phyloP scores from a whole-genome alignment of 768 basidiomycete genomes.

The Cubamyces lactineus region DNA sequence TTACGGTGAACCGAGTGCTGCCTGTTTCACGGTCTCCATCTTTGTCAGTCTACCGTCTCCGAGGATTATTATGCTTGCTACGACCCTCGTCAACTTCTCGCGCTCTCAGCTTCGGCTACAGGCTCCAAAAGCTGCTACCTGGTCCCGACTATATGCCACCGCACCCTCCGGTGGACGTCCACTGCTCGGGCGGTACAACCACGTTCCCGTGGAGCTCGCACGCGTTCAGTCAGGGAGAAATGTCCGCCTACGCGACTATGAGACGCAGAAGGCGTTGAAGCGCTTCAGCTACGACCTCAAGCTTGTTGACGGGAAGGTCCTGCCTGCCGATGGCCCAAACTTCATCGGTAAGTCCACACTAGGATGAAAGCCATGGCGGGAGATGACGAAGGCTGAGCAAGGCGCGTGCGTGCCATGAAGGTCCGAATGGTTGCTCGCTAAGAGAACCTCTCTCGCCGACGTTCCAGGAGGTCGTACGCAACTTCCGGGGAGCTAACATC shows the following conservation, averaged over 20 bases:
- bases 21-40: too few species aligned
- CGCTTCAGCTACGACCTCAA: conserved; percentile 8
- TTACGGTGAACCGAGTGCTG: background rate
- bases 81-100: background rate
- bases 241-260: conserved; percentile 8
- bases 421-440: conserved; percentile 11
- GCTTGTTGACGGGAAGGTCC: background rate
- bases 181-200: conserved; percentile 7
- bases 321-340: conserved; percentile 2
- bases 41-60: too few species aligned
- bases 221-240: conserved; percentile 5
- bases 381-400: conserved; percentile 1
- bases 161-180: background rate
- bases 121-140: background rate
- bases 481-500: conserved; percentile 4
- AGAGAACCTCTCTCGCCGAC: conserved; percentile 3
- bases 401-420: background rate
- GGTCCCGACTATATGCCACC: background rate
- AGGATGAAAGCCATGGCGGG: background rate
- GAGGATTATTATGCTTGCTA: background rate
- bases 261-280: conserved; percentile 8
- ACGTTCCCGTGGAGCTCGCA: conserved; percentile 5
- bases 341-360: background rate
- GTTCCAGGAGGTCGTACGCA: conserved; percentile 15
- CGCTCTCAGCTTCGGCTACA: background rate